Evolutionary conservation across 139 green algal species (phyloP).

Genomic region (Coccomyxa sp.): DNA sequence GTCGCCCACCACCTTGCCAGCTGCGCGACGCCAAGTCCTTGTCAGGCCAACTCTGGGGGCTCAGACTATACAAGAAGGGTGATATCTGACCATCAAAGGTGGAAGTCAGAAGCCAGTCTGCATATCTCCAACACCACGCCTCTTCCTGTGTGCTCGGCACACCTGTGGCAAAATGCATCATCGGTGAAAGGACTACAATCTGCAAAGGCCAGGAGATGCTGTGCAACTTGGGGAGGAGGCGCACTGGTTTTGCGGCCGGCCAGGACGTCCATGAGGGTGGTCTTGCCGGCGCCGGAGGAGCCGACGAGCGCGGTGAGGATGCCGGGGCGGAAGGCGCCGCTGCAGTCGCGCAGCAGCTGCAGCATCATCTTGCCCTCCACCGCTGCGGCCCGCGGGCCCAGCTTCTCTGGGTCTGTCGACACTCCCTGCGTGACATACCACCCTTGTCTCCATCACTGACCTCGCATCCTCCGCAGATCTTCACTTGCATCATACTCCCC

Average conservation of each 20-base stretch:
- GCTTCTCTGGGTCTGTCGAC: slow-evolving; percentile 26
- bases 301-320: slow-evolving; percentile 35
- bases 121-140: no score
- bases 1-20: slow-evolving; percentile 42
- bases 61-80: neutral
- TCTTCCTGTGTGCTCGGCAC: no score
- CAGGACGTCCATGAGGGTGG: slow-evolving; percentile 55
- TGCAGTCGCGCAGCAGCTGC: slow-evolving; percentile 27
- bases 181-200: no score
- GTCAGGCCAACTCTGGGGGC: neutral
- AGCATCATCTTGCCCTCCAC: slow-evolving; percentile 21
- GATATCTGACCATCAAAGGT: neutral
- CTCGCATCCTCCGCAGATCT: no score
- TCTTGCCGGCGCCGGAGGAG: slow-evolving; percentile 47
- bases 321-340: slow-evolving; percentile 24
- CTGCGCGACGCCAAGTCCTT: slow-evolving; percentile 1
- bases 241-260: slow-evolving; percentile 44
- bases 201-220: neutral
- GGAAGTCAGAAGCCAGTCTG: no score
- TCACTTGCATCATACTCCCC: no score
- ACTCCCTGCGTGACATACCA: slow-evolving; percentile 12
- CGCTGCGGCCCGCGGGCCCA: slow-evolving; percentile 4
- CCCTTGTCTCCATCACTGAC: no score
- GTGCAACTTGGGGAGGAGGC: neutral
- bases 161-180: no score